Percentiles rank a stretch among this genome's conserved stretches.
phyloP scores from a whole-genome alignment of 2,329 filamentous ascomycete genomes.

The Aureobasidium vineae region DNA sequence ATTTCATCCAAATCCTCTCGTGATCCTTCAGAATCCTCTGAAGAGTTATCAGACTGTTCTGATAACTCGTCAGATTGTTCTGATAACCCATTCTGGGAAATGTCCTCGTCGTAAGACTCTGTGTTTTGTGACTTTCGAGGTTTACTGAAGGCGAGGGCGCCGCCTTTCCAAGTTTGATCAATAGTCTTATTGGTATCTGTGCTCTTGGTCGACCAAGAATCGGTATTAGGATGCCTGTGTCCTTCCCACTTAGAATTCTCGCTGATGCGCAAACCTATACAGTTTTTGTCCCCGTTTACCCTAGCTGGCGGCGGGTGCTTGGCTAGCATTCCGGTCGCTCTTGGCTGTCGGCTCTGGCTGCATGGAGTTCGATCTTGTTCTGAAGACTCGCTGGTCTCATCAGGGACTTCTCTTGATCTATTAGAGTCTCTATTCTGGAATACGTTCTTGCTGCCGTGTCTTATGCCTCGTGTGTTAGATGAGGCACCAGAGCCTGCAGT shows the following conservation, averaged over 20 bases:
- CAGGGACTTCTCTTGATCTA: background rate
- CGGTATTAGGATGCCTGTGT: background rate
- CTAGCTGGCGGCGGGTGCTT: background rate
- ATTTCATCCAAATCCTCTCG: slow-evolving; percentile 2
- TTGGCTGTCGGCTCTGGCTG: background rate
- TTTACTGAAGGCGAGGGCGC: background rate
- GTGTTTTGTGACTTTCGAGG: background rate
- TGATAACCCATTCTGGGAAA: background rate
- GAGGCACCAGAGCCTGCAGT: no score
- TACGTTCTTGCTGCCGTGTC: no score
- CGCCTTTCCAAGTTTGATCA: background rate
- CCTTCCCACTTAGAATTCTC: background rate
- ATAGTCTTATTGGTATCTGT: background rate
- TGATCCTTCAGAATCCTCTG: slow-evolving; percentile 11
- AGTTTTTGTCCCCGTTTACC: background rate
- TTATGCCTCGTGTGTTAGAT: no score
- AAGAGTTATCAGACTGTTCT: slow-evolving; percentile 2
- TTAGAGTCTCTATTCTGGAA: background rate
- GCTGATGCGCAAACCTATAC: background rate
- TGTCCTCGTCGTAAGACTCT: background rate
- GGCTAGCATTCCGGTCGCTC: background rate
- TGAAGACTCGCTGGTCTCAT: background rate
- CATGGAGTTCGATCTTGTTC: background rate
- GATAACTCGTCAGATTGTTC: background rate
- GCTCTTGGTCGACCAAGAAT: background rate